Percentiles rank a stretch among this genome's conserved stretches.
phyloP scores from a whole-genome alignment of 306 rosid genomes.

The Albizia julibrissin region DNA sequence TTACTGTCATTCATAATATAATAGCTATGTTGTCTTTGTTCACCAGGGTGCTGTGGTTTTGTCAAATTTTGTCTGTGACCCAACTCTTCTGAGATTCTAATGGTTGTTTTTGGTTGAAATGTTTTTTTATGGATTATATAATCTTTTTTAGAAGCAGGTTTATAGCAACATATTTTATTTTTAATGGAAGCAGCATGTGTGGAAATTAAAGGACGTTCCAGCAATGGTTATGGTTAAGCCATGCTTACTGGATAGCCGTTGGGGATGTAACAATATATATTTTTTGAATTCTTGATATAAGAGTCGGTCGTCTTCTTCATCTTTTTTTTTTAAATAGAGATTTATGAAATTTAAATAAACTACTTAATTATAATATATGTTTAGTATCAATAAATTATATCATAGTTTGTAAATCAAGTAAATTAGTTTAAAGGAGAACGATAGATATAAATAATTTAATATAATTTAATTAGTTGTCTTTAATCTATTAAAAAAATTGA shows the following conservation, averaged over 20 bases:
- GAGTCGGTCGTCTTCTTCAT: too few species aligned
- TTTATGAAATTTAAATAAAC: too few species aligned
- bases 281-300: too few species aligned
- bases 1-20: constrained; percentile 1
- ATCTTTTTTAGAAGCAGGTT: neutral
- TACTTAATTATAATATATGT: too few species aligned
- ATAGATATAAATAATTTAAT: too few species aligned
- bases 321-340: too few species aligned
- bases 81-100: neutral
- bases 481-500: too few species aligned
- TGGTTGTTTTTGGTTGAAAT: neutral
- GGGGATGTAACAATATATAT: neutral
- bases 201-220: neutral
- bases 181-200: neutral
- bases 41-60: neutral
- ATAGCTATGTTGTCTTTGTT: constrained; percentile 7
- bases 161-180: neutral
- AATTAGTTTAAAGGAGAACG: too few species aligned
- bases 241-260: neutral
- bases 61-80: constrained; percentile 32
- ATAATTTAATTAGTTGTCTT: too few species aligned
- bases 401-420: too few species aligned
- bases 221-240: neutral
- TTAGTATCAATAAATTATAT: too few species aligned
- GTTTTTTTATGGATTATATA: neutral